phyloP scores from a whole-genome alignment of 2,329 filamentous ascomycete genomes.

The Neonectria coccinea region DNA sequence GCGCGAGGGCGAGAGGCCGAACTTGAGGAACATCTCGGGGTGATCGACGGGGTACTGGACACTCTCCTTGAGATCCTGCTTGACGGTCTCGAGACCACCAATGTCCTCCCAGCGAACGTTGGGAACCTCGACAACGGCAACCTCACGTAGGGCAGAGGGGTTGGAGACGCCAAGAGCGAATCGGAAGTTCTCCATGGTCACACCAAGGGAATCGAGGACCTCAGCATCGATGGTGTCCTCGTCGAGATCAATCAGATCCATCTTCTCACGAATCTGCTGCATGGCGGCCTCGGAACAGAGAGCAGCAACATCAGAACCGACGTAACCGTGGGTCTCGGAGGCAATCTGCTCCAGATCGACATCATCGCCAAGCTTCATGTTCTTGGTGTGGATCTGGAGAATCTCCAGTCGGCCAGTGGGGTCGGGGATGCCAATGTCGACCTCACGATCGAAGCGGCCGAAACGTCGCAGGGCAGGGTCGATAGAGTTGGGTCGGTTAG shows the following conservation, averaged over 20 bases:
- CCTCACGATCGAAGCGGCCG: slow-evolving; percentile 98
- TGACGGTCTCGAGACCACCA: slow-evolving; percentile 97
- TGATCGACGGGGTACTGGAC: slow-evolving; percentile 99
- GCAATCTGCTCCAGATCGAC: slow-evolving; percentile 98
- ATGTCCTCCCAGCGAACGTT: slow-evolving; percentile 99
- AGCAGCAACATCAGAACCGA: slow-evolving; percentile 97
- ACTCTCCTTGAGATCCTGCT: slow-evolving; percentile 98
- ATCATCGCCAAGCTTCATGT: slow-evolving; percentile 99
- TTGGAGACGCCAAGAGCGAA: slow-evolving; percentile 98
- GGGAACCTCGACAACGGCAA: slow-evolving; percentile 98
- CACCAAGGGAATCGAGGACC: slow-evolving; percentile 96
- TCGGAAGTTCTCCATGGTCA: slow-evolving; percentile 99
- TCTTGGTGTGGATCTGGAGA: slow-evolving; percentile 99
- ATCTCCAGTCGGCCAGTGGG: slow-evolving; percentile 99
- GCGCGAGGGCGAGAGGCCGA: slow-evolving; percentile 95
- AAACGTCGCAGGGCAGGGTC: slow-evolving; percentile 97
- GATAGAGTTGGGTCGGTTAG: slow-evolving; percentile 98
- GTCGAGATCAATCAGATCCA: slow-evolving; percentile 98
- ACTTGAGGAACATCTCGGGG: slow-evolving; percentile 99
- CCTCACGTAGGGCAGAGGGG: slow-evolving; percentile 97
- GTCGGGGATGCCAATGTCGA: slow-evolving; percentile 98
- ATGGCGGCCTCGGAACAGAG: slow-evolving; percentile 99
- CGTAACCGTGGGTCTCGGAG: slow-evolving; percentile 97
- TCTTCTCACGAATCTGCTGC: slow-evolving; percentile 99
- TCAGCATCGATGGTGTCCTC: slow-evolving; percentile 99